Conservation (phyloP, 768 basidiomycete genomes). For the Mycena amicta region DNA sequence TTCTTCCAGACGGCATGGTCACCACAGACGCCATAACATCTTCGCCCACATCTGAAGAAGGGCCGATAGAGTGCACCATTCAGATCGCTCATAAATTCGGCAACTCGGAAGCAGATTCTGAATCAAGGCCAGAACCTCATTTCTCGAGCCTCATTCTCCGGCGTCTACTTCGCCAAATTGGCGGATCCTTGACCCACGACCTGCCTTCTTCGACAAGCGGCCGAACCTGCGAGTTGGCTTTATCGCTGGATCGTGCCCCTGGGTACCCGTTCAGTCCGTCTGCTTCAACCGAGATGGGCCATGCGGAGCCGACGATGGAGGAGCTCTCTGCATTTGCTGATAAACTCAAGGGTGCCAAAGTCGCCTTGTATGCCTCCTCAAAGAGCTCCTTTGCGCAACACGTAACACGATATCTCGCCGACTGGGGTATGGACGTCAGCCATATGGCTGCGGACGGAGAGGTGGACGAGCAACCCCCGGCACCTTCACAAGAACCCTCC, state of each 20-base stretch:
- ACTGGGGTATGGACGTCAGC: slow-evolving; percentile 94
- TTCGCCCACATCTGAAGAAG: slow-evolving; percentile 32
- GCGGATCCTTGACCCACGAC: slow-evolving; percentile 49
- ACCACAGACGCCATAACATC: slow-evolving; percentile 26
- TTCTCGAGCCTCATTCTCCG: slow-evolving; percentile 57
- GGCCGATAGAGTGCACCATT: slow-evolving; percentile 45
- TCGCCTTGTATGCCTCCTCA: slow-evolving; percentile 82
- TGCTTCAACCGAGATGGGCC: slow-evolving; percentile 39
- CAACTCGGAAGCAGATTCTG: slow-evolving; percentile 32
- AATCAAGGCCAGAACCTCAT: slow-evolving; percentile 44
- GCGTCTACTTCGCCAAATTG: slow-evolving; percentile 61
- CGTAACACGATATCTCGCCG: slow-evolving; percentile 87
- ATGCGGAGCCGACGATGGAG: slow-evolving; percentile 72
- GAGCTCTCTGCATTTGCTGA: slow-evolving; percentile 82
- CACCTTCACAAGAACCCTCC: slow-evolving; percentile 4
- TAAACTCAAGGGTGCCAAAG: slow-evolving; percentile 79
- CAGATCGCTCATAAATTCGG: slow-evolving; percentile 53
- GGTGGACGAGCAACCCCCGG: slow-evolving; percentile 38
- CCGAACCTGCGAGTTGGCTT: slow-evolving; percentile 65
- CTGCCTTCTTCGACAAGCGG: slow-evolving; percentile 50
- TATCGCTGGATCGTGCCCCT: slow-evolving; percentile 65
- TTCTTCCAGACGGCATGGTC: slow-evolving; percentile 14
- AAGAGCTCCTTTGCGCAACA: slow-evolving; percentile 89
- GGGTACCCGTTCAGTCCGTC: slow-evolving; percentile 44
- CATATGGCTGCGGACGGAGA: slow-evolving; percentile 70